These are phyloP conservation scores for Penicillium lividum DNA, from an alignment of 495 filamentous ascomycete genomes.

Conservation along the genomic window DNA sequence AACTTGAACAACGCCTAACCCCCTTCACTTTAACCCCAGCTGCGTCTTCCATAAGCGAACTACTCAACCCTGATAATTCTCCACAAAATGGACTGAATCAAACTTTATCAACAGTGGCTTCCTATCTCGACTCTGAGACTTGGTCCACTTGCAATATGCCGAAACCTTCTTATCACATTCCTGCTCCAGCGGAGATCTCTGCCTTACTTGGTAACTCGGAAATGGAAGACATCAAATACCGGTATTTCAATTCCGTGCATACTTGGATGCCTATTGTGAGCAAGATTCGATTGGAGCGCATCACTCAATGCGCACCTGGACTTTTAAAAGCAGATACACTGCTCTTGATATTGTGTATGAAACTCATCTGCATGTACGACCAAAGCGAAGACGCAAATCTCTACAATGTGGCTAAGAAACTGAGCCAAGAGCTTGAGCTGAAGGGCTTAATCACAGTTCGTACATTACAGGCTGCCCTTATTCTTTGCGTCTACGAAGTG, in stretches of 20 bases:
- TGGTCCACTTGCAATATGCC: neutral
- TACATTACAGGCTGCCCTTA: neutral
- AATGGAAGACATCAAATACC: neutral
- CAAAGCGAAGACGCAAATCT: neutral
- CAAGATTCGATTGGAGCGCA: conserved; percentile 1
- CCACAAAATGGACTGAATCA: neutral
- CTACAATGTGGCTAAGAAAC: neutral
- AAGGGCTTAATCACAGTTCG: conserved; percentile 1
- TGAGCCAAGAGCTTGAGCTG: neutral
- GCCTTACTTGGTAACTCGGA: neutral
- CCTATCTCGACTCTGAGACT: neutral
- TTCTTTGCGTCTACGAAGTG: conserved; percentile 2
- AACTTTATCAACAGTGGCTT: neutral
- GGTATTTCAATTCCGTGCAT: neutral
- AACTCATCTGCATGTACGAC: neutral
- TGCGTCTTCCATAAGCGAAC: neutral
- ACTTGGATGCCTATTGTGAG: conserved; percentile 6
- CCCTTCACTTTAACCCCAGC: neutral
- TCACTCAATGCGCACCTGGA: neutral
- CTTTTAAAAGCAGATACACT: neutral
- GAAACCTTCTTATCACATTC: neutral
- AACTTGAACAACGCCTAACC: neutral
- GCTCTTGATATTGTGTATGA: neutral
- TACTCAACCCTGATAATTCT: neutral
- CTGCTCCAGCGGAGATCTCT: neutral